Percentiles rank a stretch among this genome's conserved stretches.
Evolutionary conservation across 2,329 filamentous ascomycete genomes (phyloP).

Genomic region (Nigrograna mackinnonii): DNA sequence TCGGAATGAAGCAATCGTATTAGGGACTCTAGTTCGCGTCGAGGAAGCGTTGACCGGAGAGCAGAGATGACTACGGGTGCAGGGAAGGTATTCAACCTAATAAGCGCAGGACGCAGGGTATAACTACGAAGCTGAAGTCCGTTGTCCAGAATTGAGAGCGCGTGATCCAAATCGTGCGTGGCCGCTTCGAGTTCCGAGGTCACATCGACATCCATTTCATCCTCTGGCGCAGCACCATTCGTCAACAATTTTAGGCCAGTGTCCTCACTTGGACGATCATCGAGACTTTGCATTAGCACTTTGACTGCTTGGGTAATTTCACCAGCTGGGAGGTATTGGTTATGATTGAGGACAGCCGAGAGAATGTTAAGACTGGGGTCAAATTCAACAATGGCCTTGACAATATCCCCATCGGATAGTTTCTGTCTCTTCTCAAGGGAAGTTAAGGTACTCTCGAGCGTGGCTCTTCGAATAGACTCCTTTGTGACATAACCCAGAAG

Average conservation of each 20-base stretch:
- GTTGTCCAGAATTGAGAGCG: slow-evolving; percentile 68
- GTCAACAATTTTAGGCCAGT: slow-evolving; percentile 45
- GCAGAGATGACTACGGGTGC: slow-evolving; percentile 62
- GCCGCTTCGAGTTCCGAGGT: slow-evolving; percentile 43
- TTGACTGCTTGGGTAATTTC: slow-evolving; percentile 71
- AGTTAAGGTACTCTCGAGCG: slow-evolving; percentile 36
- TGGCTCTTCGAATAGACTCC: slow-evolving; percentile 47
- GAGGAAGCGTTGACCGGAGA: slow-evolving; percentile 66
- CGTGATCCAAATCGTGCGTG: slow-evolving; percentile 65
- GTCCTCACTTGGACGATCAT: slow-evolving; percentile 41
- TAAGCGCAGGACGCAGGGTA: slow-evolving; percentile 69
- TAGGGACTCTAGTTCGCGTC: slow-evolving; percentile 70
- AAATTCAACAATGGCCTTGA: slow-evolving; percentile 64
- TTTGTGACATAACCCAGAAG: slow-evolving; percentile 55
- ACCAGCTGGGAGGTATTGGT: slow-evolving; percentile 65
- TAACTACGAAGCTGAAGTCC: slow-evolving; percentile 66
- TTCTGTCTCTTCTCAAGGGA: slow-evolving; percentile 50
- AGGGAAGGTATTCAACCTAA: slow-evolving; percentile 70
- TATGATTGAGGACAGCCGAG: slow-evolving; percentile 63
- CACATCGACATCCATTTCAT: slow-evolving; percentile 39
- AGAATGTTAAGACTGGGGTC: slow-evolving; percentile 71
- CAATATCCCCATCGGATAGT: slow-evolving; percentile 63
- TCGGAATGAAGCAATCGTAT: slow-evolving; percentile 75
- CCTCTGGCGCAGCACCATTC: slow-evolving; percentile 26
- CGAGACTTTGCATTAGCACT: slow-evolving; percentile 70